Percentiles rank a stretch among this genome's conserved stretches.
These are phyloP conservation scores for Tilletia indica DNA, from an alignment of 1,284 basidiomycete species.

Conservation along the genomic window DNA sequence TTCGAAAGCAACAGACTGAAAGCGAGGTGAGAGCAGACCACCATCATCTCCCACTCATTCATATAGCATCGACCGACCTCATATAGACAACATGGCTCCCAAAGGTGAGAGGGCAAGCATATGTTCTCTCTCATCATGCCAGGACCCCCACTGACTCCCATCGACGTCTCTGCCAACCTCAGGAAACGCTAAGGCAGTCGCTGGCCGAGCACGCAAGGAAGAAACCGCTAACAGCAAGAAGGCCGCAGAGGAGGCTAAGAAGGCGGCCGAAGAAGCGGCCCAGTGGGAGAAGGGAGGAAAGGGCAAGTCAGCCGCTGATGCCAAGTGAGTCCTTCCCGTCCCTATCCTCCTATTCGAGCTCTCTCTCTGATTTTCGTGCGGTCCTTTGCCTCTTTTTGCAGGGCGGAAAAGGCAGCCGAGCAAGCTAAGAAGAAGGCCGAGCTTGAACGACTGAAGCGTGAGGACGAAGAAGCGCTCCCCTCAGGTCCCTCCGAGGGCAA, in stretches of 20 bases:
- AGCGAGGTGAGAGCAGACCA: not conserved
- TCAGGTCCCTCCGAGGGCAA: constrained; percentile 18
- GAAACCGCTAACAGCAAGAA: constrained; percentile 81
- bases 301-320: constrained; percentile 70
- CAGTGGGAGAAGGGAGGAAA: constrained; percentile 71
- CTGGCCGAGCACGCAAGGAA: constrained; percentile 73
- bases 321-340: constrained; percentile 59
- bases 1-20: not conserved
- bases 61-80: not conserved
- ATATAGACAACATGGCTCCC: not conserved
- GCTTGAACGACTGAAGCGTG: constrained; percentile 63
- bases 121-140: not conserved
- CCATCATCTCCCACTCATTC: not conserved
- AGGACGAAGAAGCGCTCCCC: constrained; percentile 74
- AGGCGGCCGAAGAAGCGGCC: constrained; percentile 68
- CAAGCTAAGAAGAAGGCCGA: constrained; percentile 61
- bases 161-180: not conserved
- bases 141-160: not conserved
- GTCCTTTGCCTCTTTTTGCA: not conserved
- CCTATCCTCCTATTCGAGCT: not conserved
- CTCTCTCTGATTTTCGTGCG: not conserved
- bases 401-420: constrained; percentile 62
- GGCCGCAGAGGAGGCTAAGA: constrained; percentile 65
- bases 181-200: constrained; percentile 36
- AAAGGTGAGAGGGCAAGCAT: constrained; percentile 1